These are phyloP conservation scores for Mycena sanguinolenta DNA, from an alignment of 768 basidiomycete species.

Conservation along the genomic window DNA sequence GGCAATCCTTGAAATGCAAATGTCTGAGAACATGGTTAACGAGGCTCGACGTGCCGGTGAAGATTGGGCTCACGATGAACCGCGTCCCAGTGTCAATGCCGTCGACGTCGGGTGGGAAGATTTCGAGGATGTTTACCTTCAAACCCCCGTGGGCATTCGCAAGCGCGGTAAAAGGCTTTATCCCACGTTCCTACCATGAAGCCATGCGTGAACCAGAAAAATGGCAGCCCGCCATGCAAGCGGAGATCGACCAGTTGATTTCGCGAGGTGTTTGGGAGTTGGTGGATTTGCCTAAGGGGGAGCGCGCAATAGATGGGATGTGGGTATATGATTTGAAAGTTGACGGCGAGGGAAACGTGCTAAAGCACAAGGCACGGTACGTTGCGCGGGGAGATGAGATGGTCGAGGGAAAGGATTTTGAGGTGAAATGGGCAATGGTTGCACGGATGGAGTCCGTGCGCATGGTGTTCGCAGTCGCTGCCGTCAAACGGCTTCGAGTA, in stretches of 20 bases:
- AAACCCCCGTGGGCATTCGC: slow-evolving; percentile 4
- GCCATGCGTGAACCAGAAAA: slow-evolving; percentile 18
- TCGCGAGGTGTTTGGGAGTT: too few relatives aligned
- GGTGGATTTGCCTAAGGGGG: too few relatives aligned
- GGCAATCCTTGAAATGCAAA: slow-evolving; percentile 4
- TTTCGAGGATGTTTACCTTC: not conserved
- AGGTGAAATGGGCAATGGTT: slow-evolving; percentile 29
- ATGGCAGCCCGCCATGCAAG: slow-evolving; percentile 24
- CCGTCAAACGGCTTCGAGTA: not conserved
- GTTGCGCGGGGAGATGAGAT: slow-evolving; percentile 39
- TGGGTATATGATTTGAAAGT: too few relatives aligned
- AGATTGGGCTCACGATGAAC: slow-evolving; percentile 1
- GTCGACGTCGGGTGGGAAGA: not conserved
- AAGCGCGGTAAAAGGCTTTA: not conserved
- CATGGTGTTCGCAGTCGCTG: slow-evolving; percentile 15
- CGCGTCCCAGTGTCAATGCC: not conserved
- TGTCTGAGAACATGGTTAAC: not conserved
- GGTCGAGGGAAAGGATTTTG: slow-evolving; percentile 11
- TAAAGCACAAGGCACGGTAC: slow-evolving; percentile 53
- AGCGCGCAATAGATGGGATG: too few relatives aligned
- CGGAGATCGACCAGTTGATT: too few relatives aligned
- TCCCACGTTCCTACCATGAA: slow-evolving; percentile 10
- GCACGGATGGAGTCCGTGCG: slow-evolving; percentile 18
- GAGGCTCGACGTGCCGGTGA: not conserved
- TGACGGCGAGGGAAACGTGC: slow-evolving; percentile 53